Evolutionary conservation across 1,284 basidiomycete genomes (phyloP).

Genomic region (Ustilago shanxiensis): DNA sequence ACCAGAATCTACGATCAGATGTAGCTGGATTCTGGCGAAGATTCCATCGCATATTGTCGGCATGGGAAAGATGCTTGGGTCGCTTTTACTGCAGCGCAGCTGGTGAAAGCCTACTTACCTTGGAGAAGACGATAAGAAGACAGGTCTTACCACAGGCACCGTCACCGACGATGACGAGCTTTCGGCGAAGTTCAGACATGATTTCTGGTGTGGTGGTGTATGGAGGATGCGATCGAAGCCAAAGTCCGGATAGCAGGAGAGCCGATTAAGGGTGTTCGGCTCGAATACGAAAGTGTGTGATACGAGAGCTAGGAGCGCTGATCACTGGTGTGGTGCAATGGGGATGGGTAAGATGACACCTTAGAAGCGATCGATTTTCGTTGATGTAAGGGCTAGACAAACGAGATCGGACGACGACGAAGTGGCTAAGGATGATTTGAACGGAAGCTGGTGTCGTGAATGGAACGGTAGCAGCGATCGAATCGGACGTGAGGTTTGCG

Average conservation of each 20-base stretch:
- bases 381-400: neutral
- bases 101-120: conserved; percentile 69
- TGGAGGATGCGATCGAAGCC: conserved; percentile 3
- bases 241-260: neutral
- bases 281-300: neutral
- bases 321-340: neutral
- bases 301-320: neutral
- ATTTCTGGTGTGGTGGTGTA: conserved; percentile 14
- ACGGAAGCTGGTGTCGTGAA: neutral
- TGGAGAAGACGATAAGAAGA: conserved; percentile 85
- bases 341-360: neutral
- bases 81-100: neutral
- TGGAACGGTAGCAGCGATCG: conserved; percentile 6
- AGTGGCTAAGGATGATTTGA: neutral
- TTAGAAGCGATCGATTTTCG: neutral
- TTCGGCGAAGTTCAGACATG: conserved; percentile 67
- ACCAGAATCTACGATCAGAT: neutral
- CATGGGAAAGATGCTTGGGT: neutral
- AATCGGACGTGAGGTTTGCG: conserved; percentile 1
- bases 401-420: neutral
- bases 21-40: neutral
- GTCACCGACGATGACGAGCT: conserved; percentile 69
- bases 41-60: neutral
- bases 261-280: neutral
- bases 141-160: conserved; percentile 84